These are phyloP conservation scores for Lagenaria siceraria DNA, from an alignment of 306 rosid species.

Conservation along the genomic window DNA sequence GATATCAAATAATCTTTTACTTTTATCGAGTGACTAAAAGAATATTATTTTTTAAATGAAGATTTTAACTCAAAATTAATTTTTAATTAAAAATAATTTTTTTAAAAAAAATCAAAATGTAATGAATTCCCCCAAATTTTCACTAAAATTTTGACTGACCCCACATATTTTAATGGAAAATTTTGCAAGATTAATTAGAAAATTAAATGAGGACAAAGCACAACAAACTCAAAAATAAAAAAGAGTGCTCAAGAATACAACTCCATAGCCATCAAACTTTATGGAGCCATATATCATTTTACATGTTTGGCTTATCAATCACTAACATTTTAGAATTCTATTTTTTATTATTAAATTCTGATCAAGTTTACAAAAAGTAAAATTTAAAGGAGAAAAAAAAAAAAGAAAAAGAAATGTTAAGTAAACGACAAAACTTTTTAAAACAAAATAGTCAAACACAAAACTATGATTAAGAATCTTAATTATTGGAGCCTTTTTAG, in stretches of 20 bases:
- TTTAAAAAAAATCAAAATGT: too few relatives aligned
- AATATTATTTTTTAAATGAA: too few relatives aligned
- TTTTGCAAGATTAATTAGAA: too few relatives aligned
- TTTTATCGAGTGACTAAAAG: too few relatives aligned
- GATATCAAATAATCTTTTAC: too few relatives aligned
- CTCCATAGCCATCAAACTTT: not conserved
- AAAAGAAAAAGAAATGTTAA: not conserved
- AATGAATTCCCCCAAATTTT: too few relatives aligned
- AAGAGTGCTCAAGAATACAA: not conserved
- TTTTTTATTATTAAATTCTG: not conserved
- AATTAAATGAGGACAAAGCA: not conserved
- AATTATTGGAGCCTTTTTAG: not conserved
- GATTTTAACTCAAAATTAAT: too few relatives aligned
- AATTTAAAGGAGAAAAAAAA: not conserved
- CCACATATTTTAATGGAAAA: too few relatives aligned
- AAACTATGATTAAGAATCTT: not conserved
- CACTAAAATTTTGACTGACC: too few relatives aligned
- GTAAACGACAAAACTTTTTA: not conserved
- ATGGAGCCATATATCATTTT: too few relatives aligned
- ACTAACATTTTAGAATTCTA: not conserved
- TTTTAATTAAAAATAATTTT: too few relatives aligned
- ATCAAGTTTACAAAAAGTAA: not conserved
- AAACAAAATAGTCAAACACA: constrained; percentile 2
- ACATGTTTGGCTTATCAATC: not conserved
- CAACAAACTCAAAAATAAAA: not conserved